Evolutionary conservation across 805 yeast genomes (phyloP), one percentile per base, ranked within the genome.

Genomic region (Kregervanrija delftensis): DNA sequence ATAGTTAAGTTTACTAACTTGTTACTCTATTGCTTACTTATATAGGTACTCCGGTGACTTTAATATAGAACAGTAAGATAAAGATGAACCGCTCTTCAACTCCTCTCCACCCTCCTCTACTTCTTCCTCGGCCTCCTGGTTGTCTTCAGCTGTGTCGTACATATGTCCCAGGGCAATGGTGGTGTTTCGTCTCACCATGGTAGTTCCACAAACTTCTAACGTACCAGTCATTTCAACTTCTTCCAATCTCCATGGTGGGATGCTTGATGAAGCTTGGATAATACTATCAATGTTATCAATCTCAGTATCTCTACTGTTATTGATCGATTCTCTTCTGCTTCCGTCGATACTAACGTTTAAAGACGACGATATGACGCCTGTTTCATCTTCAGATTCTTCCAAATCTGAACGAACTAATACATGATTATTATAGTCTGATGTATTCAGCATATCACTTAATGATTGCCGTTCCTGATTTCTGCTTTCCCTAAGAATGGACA

Each of bases 51-150:
- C 34, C 8, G 54, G 54, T 3, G 54, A 52, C 8, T 38, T 33
- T 8, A 45, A 16, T 30, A 52, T 47, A 1, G 54, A 51, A 37
- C 49, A 42, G 39, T 51, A 43, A 12, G 48, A 43, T 3, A 34
- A 30, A 5, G 14, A 13, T 16, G 38, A 22, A 6, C 28, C 6
- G 4, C 2, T 22, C 6, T 2, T 22, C 6, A 22, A 22, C 8
- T 22, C 28, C 8, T 8, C 28, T 22, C 6, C 8, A 5, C 6
- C 28, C 6, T 22, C 28, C 8, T 22, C 6, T 22, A 8, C 28
- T 22, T 22, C 28, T 6, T 2, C 8, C 2, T 22, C 28, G 3
- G 22, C 22, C 22, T 17, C 22, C n/a, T n/a, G n/a, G n/a, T n/a
- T n/a, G 22, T 3, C 3, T 17, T 17, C 22, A 17, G 22, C 22